Evolutionary conservation across 2,329 filamentous ascomycete species (phyloP), one percentile per base, ranked within the genome.

Genomic region (Ampelomyces quisqualis): DNA sequence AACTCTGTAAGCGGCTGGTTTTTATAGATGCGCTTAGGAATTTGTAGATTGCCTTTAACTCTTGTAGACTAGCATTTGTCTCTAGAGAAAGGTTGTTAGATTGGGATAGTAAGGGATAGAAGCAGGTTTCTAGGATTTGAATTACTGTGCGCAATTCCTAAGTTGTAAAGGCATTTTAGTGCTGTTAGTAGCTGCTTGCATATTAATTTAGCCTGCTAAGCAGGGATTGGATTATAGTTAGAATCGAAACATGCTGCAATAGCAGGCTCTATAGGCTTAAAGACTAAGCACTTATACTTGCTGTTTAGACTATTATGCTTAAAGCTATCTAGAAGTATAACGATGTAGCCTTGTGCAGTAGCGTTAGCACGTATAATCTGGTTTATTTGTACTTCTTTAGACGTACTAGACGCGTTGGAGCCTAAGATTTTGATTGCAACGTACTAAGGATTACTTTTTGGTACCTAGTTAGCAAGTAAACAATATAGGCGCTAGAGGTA

Each of bases 401-500:
- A 36, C 28, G 34, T 36, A 33, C 19, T 35, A 21, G 30, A 34
- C 18, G 36, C 33, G 13, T 44, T 30, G 37, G 45, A 38, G 29
- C 28, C 24, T 26, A 45, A 31, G 22, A 48, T 42, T 32, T 48
- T 48, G 29, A 48, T 34, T 22, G 38, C 45, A 24, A 48, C 45
- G 26, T 42, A 48, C 23, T 27, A 26, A 17, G 19, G 36, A 27
- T 36, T 14, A 36, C 34, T 36, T 35, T 35, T 41, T 35, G 20
- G 32, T 36, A 31, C 32, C 38, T 35, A 13, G 38, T 35, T 34
- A 35, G 31, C 38, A 30, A 40, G 38, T 40, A 24, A 24, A 35
- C 28, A 22, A 42, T 27, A 38, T 19, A 38, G 26, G 26, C 24
- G 26, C 28, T 32, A 34, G 34, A 42, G 18, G 34, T 22, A 23